A percentile compares a stretch with the other conserved stretches of the same genome.
phyloP scores from a whole-genome alignment of 2,329 filamentous ascomycete genomes.

The Ascochyta koolunga region DNA sequence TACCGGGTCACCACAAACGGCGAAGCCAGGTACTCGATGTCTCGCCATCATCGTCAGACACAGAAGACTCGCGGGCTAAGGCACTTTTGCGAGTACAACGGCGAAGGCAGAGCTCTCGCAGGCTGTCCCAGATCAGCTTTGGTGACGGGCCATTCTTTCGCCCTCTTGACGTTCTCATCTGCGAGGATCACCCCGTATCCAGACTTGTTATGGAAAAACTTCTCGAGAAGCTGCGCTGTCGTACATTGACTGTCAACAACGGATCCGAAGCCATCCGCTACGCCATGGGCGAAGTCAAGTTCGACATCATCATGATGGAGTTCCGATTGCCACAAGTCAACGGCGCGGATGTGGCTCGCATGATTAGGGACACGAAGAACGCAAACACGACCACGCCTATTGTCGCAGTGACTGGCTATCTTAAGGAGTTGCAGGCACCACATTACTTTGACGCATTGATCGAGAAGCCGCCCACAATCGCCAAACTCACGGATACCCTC shows the following conservation, averaged over 20 bases:
- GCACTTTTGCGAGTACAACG: constrained; percentile 90
- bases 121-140: constrained; percentile 88
- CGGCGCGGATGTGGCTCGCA: constrained; percentile 91
- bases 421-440: constrained; percentile 94
- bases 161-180: constrained; percentile 91
- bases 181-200: constrained; percentile 96
- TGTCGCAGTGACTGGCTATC: constrained; percentile 92
- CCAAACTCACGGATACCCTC: constrained; percentile 87
- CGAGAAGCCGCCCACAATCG: constrained; percentile 93
- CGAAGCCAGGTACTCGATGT: constrained; percentile 95
- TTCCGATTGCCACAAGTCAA: constrained; percentile 95
- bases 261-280: constrained; percentile 92
- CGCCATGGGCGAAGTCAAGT: constrained; percentile 96
- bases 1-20: constrained; percentile 77
- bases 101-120: constrained; percentile 91
- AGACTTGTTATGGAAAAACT: constrained; percentile 99
- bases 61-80: constrained; percentile 91
- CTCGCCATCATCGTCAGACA: constrained; percentile 96
- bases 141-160: constrained; percentile 85
- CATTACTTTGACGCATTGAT: constrained; percentile 96
- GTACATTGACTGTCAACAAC: constrained; percentile 88
- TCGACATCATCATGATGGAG: constrained; percentile 98
- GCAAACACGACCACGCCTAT: constrained; percentile 94
- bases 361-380: constrained; percentile 97
- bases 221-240: constrained; percentile 91